Conservation (phyloP, 257 asterid genomes). For the Pogostemon cablin region DNA sequence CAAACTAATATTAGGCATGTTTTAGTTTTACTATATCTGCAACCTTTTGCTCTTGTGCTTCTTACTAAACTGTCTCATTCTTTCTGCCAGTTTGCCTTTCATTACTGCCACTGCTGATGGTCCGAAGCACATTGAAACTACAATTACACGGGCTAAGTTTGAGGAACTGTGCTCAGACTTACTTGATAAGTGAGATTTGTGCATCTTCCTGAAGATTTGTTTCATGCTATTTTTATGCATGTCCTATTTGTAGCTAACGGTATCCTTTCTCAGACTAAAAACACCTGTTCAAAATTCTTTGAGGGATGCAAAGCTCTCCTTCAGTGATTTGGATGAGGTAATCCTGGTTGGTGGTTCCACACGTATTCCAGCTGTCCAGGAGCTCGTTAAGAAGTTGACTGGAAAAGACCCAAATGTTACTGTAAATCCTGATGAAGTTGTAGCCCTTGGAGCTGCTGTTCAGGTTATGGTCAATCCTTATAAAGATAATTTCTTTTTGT, state of each 20-base stretch:
- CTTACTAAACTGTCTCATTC: neutral
- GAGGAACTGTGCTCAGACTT: slow-evolving; percentile 94
- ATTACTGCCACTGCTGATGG: slow-evolving; percentile 99
- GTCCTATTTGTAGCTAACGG: neutral
- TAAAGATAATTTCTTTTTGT: neutral
- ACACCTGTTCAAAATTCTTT: slow-evolving; percentile 90
- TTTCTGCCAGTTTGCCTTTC: slow-evolving; percentile 79
- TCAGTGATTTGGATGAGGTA: slow-evolving; percentile 84
- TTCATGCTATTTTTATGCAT: neutral
- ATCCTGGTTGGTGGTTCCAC: slow-evolving; percentile 98
- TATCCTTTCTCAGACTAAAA: slow-evolving; percentile 57
- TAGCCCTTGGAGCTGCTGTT: slow-evolving; percentile 99
- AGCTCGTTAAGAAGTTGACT: slow-evolving; percentile 85
- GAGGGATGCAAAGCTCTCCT: slow-evolving; percentile 93
- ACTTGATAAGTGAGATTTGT: slow-evolving; percentile 75
- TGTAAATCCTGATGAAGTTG: slow-evolving; percentile 98
- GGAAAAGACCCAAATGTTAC: slow-evolving; percentile 97
- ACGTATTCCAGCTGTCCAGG: slow-evolving; percentile 98
- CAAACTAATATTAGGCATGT: slow-evolving; percentile 85
- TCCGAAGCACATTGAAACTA: slow-evolving; percentile 94
- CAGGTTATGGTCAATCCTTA: slow-evolving; percentile 55
- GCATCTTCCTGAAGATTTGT: neutral
- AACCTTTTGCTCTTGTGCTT: neutral
- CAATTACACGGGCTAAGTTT: slow-evolving; percentile 88
- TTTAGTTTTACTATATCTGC: slow-evolving; percentile 10